Conservation (phyloP, 352 stramenopile species). For the Pseudoperonospora humuli region DNA sequence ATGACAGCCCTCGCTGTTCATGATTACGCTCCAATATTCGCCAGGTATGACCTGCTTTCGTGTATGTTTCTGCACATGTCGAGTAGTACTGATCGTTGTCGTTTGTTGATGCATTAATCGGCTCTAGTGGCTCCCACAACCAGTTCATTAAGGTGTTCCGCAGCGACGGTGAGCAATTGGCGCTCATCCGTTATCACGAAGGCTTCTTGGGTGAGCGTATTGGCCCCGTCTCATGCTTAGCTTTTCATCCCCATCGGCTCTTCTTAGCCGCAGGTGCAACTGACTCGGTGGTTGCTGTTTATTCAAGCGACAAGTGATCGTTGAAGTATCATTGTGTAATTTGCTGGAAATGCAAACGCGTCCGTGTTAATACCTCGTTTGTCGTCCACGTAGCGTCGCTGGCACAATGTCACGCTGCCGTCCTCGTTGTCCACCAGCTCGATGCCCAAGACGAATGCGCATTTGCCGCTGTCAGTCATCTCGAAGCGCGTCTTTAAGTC, state of each 20-base stretch:
- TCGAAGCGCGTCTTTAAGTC: too few relatives aligned
- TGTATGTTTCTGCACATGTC: not conserved
- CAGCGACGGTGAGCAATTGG: constrained; percentile 80
- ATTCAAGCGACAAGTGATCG: constrained; percentile 68
- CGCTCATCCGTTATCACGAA: constrained; percentile 92
- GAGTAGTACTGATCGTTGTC: not conserved
- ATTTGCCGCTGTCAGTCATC: too few relatives aligned
- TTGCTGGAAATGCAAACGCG: constrained; percentile 1
- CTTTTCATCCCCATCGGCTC: constrained; percentile 95
- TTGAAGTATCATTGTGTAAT: not conserved
- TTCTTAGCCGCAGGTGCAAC: constrained; percentile 92
- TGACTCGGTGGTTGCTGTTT: constrained; percentile 94
- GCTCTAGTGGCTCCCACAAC: constrained; percentile 90
- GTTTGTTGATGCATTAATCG: not conserved
- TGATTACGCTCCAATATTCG: constrained; percentile 92
- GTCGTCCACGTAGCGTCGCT: too few relatives aligned
- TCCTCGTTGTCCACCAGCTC: too few relatives aligned
- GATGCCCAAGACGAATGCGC: too few relatives aligned
- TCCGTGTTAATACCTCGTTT: constrained; percentile 11
- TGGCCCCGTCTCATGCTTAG: constrained; percentile 93
- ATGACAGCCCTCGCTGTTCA: constrained; percentile 97
- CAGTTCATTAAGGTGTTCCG: constrained; percentile 99
- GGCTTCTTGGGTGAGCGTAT: constrained; percentile 95
- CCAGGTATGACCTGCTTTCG: constrained; percentile 66
- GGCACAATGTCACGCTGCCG: too few relatives aligned